Evolutionary conservation across 1,139 yeast genomes (phyloP), one percentile per base, ranked within the genome.

Genomic region (Kluyveromyces marxianus): DNA sequence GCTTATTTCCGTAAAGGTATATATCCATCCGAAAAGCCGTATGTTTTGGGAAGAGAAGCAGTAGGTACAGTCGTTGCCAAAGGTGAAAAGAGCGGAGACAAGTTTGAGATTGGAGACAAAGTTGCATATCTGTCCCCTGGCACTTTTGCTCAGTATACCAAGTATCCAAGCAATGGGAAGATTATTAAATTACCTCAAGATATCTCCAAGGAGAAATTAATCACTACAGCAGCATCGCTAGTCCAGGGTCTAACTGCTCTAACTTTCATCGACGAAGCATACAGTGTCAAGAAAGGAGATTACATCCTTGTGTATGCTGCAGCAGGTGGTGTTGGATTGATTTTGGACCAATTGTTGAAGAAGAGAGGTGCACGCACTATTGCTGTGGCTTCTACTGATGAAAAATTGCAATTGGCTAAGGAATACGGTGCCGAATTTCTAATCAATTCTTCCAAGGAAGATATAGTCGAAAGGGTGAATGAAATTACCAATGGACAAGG

Each of bases 291-390:
- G 59, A 70, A 74, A 59, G 89, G 78, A 44, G 96, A 90, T 50
- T 74, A 66, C 54, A 75, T 83, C 37, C 70, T 89, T 45, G 81
- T 87, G 33, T 88, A 90, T 72, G 97, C 97, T 1, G 96, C 96
- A 21, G 96, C 96, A 6, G 97, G 97, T 43, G 96, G 97, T 48
- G 92, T 86, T 44, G 97, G 97, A 2, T 72, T 77, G 45, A 55
- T 86, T 14, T 65, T 87, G 46, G 72, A 74, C 39, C 96, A 88
- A 65, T 67, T 88, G 64, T 68, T 81, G 44, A 62, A 72, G 32
- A 66, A 65, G 28, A 70, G 70, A 44, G 95, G 95, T 27, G 96
- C 88, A 3, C 80, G 77, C 51, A 90, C 81, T 42, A 88, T 90
- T 67, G 96, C 94, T 2, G 71, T 86, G 36, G 92, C 95, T 3